Base-by-base conservation (phyloP, 129 eudicot genomes). In the Smallanthus sonchifolius region DNA sequence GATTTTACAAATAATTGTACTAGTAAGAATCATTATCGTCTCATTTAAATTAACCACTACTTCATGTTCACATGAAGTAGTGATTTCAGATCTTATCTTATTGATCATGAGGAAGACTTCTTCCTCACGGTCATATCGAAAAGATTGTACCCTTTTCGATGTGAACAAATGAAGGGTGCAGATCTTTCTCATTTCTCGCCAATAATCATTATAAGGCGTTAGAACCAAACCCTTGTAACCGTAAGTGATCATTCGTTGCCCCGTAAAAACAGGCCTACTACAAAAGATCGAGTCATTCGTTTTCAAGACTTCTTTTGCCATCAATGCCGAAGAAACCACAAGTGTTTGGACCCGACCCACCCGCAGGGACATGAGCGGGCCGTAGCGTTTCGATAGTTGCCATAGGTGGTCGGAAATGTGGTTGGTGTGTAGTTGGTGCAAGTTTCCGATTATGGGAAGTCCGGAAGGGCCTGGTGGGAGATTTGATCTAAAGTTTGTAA, bases 371-470 rank as follows among this genome's bases (percentile, higher is more conserved):
- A 84, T 79, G 20, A 84, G 48, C 6, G 87, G 87, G 2, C 87
- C 87, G 15, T 84, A 84, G 10, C 6, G 45, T 67, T 80, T 76
- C 4, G 84, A 80, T 19, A 84, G 84, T 2, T 60, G 71, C 62
- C 77, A 67, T 45, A 84, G 62, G 44, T 66, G 24, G 79, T 54
- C 54, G 1, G 76, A 57, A 9, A 67, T 82, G 66, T 66, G n/a
- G 16, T 76, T 49, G 16, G 44, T 11, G 4, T 79, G 64, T 5
- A 81, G 69, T 24, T 73, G 79, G 69, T 73, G 83, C 0, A 84
- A 52, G 83, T 84, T 81, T 43, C 88, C 88, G 9, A 84, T 80
- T 5, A 84, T 13, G 0, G 88, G 88, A 63, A 84, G 88, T 7
- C 83, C 75, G 0, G 74, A 61, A 10, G 85, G 88, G n/a, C 88